phyloP scores from a whole-genome alignment of 495 filamentous ascomycete genomes.

The Aspergillus ostianus region DNA sequence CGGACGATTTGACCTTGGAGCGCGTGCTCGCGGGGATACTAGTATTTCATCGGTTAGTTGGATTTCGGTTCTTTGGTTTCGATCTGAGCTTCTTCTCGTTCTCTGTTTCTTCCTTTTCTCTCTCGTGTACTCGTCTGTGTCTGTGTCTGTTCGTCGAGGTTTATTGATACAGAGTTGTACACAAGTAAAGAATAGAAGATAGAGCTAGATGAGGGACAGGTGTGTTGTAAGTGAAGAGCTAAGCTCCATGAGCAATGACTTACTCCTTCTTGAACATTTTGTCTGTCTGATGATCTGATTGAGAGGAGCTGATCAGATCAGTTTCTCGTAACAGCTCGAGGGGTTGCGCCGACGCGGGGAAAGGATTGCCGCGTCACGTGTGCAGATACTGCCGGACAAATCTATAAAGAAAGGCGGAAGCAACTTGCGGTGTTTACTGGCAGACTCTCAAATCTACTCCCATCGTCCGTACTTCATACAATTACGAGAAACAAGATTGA shows the following conservation, averaged over 20 bases:
- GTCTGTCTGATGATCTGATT: conserved; percentile 18
- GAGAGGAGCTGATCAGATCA: neutral
- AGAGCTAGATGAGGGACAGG: too few relatives aligned
- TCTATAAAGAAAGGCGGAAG: neutral
- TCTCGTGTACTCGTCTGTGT: too few relatives aligned
- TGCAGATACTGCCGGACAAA: neutral
- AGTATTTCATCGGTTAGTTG: conserved; percentile 9
- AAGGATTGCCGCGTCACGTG: conserved; percentile 10
- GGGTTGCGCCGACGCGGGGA: conserved; percentile 6
- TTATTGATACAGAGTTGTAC: neutral
- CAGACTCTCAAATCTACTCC: too few relatives aligned
- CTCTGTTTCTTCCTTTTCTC: conserved; percentile 4
- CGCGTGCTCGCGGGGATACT: conserved; percentile 69
- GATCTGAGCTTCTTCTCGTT: too few relatives aligned
- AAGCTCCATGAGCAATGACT: too few relatives aligned
- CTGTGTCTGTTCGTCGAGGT: too few relatives aligned
- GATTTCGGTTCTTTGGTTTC: too few relatives aligned
- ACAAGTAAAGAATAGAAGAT: too few relatives aligned
- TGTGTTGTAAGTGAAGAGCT: too few relatives aligned
- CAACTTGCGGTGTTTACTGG: too few relatives aligned
- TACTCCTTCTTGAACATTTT: conserved; percentile 94
- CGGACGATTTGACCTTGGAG: conserved; percentile 96
- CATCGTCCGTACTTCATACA: too few relatives aligned
- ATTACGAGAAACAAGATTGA: too few relatives aligned
- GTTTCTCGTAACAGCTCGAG: conserved; percentile 1